Evolutionary conservation across 805 yeast genomes (phyloP).

Genomic region (Lachancea dasiensis): DNA sequence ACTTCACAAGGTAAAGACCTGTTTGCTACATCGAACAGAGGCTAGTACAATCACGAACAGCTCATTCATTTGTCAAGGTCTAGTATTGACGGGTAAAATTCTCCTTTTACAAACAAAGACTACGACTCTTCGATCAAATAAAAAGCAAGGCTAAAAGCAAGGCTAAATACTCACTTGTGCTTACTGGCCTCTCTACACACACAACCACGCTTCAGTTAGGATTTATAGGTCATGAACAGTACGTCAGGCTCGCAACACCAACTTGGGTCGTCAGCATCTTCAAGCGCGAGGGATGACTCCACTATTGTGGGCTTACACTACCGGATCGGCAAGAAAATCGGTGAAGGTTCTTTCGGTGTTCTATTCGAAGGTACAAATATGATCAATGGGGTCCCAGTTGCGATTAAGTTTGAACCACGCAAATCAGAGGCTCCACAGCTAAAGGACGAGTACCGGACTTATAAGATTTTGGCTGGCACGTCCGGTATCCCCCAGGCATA

Average conservation of each 20-base stretch:
- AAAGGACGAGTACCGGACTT: constrained; percentile 94
- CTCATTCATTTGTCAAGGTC: too few relatives aligned
- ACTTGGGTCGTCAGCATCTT: constrained; percentile 8
- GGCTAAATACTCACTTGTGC: too few relatives aligned
- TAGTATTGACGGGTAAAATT: too few relatives aligned
- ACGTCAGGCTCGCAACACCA: constrained; percentile 10
- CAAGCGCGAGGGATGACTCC: constrained; percentile 22
- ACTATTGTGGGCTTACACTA: constrained; percentile 84
- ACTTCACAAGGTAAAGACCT: too few relatives aligned
- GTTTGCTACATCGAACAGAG: too few relatives aligned
- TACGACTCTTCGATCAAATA: too few relatives aligned
- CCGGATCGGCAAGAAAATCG: constrained; percentile 94
- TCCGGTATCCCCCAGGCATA: constrained; percentile 94
- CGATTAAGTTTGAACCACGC: constrained; percentile 94
- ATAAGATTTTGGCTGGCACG: constrained; percentile 75
- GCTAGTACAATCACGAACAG: too few relatives aligned
- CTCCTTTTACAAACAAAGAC: not conserved
- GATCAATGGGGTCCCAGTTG: constrained; percentile 87
- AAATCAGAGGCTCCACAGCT: constrained; percentile 97
- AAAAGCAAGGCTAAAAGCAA: too few relatives aligned
- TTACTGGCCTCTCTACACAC: too few relatives aligned
- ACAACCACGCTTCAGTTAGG: too few relatives aligned
- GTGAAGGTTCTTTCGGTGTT: constrained; percentile 98
- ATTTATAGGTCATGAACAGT: constrained; percentile 8
- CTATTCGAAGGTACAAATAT: constrained; percentile 93